Evolutionary conservation across 2,329 filamentous ascomycete species (phyloP).

Genomic region (Arthrocladium fulminans): DNA sequence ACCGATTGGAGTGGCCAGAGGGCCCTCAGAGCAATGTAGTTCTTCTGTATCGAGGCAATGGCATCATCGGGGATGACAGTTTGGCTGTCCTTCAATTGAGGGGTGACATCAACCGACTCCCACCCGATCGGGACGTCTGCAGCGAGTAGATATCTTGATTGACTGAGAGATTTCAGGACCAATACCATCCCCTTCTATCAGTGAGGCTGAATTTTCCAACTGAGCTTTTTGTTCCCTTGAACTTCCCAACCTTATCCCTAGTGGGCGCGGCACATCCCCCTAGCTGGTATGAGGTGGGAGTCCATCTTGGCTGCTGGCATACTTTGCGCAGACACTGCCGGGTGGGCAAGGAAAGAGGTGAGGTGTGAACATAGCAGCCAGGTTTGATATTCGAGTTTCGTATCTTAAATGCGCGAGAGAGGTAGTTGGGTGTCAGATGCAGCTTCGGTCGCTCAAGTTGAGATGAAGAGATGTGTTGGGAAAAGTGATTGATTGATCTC

Average conservation of each 20-base stretch:
- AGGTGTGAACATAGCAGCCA: conserved; percentile 67
- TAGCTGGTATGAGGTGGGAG: conserved; percentile 49
- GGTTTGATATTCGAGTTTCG: conserved; percentile 9
- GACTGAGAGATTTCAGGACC: conserved; percentile 96
- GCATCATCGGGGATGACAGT: conserved; percentile 88
- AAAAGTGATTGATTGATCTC: no score
- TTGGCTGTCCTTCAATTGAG: conserved; percentile 86
- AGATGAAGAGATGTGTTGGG: no score
- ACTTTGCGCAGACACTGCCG: conserved; percentile 70
- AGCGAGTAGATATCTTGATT: conserved; percentile 97
- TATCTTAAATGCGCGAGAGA: no score
- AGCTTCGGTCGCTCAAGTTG: no score
- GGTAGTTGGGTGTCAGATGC: no score
- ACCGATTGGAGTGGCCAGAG: conserved; percentile 91
- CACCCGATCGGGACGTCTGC: conserved; percentile 94
- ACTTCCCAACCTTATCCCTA: conserved; percentile 73
- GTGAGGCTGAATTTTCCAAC: conserved; percentile 92
- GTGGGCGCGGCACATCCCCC: conserved; percentile 50
- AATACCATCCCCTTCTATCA: conserved; percentile 99
- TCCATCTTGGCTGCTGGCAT: conserved; percentile 38
- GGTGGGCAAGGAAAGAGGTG: conserved; percentile 68
- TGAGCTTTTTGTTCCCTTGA: conserved; percentile 79
- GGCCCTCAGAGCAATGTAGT: conserved; percentile 96
- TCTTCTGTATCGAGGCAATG: conserved; percentile 86
- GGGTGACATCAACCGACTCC: conserved; percentile 95